Base-by-base conservation (phyloP, 2,329 filamentous ascomycete genomes). In the Colletotrichum kahawae region DNA sequence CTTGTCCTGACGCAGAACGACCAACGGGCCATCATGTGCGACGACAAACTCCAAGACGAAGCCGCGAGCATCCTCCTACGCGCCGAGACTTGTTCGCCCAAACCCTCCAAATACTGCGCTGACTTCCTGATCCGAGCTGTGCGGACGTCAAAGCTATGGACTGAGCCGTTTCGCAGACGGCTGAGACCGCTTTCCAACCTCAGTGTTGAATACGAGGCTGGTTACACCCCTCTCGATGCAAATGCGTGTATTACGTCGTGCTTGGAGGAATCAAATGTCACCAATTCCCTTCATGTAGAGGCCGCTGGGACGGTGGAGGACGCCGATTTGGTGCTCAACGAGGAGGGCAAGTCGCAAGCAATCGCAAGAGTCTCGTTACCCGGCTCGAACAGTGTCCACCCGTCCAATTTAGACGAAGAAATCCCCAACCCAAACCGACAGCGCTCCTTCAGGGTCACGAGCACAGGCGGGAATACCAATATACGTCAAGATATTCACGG, bases 311-410 rank as follows among this genome's bases (percentile, higher is more conserved):
- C 31, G 31, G 31, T 10, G 9, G 31, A 12, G 31, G 9, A 9
- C 1, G 31, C 31, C 6, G 29, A 8, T 31, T 7, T 14, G 3
- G 33, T 12, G 10, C 24, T 24, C n/a, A 48, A 5, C 1, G 12
- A 21, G 43, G 9, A 21, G n/a, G 3, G 21, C 7, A 48, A 5
- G 12, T 48, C 43, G 5, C 43, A 4, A 48, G 43, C 5, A 48
- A 21, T 5, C 1, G n/a, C 3, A 21, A 5, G n/a, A 7, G 21
- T 10, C n/a, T 21, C 43, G n/a, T n/a, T 1, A n/a, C n/a, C n/a
- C 43, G 21, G 10, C 9, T 0, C 43, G 43, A 48, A 1, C n/a
- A 51, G 43, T 10, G 7, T 51, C 4, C n/a, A 12, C n/a, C 7
- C 10, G 13, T 51, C 38, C 16, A 18, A 7, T 16, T 1, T 16